A percentile compares a stretch with the other conserved stretches of the same genome.
Conservation (phyloP, 1,139 yeast genomes). For the Yamadazyma jaroonii region DNA sequence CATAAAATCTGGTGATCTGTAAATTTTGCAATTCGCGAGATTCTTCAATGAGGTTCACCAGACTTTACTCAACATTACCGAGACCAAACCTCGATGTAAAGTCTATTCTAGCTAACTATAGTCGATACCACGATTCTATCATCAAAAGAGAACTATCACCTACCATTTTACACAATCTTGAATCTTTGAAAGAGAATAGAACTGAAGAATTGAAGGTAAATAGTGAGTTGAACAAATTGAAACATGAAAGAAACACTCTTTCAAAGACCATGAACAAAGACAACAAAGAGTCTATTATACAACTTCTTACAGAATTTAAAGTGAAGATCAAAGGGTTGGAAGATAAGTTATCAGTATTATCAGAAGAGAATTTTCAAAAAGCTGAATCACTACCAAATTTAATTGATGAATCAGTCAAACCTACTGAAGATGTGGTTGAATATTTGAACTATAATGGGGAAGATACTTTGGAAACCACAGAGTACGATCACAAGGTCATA, state of each 20-base stretch:
- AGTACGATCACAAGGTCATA: constrained; percentile 63
- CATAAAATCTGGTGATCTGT: background rate
- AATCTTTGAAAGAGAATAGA: constrained; percentile 27
- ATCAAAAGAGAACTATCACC: constrained; percentile 39
- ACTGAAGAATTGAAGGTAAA: constrained; percentile 21
- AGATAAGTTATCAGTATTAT: constrained; percentile 21
- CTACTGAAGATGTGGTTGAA: constrained; percentile 38
- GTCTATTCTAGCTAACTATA: constrained; percentile 36
- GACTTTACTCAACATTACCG: constrained; percentile 9
- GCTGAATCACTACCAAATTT: constrained; percentile 69
- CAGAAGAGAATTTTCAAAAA: constrained; percentile 27
- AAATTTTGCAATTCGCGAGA: background rate
- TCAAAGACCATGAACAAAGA: constrained; percentile 21
- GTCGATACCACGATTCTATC: constrained; percentile 44
- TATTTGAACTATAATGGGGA: constrained; percentile 42
- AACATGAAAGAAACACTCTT: constrained; percentile 26
- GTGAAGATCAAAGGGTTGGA: constrained; percentile 33
- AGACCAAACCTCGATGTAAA: constrained; percentile 41
- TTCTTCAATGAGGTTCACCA: constrained; percentile 2
- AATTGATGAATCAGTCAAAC: constrained; percentile 50
- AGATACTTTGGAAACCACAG: constrained; percentile 21
- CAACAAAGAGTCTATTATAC: constrained; percentile 21
- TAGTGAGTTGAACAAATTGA: constrained; percentile 23
- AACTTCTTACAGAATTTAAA: constrained; percentile 35
- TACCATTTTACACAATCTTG: constrained; percentile 27